Evolutionary conservation across 2,329 filamentous ascomycete genomes (phyloP), one percentile per base, ranked within the genome.

Genomic region (Fusarium concolor): DNA sequence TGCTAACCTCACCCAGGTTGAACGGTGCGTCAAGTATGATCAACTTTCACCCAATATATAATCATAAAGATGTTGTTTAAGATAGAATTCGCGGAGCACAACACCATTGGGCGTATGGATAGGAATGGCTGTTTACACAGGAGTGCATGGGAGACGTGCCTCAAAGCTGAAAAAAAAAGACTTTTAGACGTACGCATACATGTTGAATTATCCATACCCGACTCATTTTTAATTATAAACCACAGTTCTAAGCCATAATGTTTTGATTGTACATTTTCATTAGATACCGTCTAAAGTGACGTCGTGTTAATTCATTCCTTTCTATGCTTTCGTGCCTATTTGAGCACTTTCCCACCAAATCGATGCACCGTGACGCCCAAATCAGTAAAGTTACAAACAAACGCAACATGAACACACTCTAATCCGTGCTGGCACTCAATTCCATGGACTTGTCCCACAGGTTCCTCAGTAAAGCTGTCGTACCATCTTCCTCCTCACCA

Each of bases 11-110:
- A 6, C 11, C 35, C 57, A 92, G 90, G 92, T 95, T 33, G 94
- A 97, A 79, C 86, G 88, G 75, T 97, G 93, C 77, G 94, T 97
- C 74, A 96, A 94, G 77, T 97, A 95, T 71, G 94, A 97, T 79
- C 86, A 93, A 67, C 82, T 97, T 63, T 93, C 93, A 47, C 94
- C 94, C 4, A 97, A 97, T 82, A 89, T 97, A 68, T 97, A 81
- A 76, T 67, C 49, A 47, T 49, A n/a, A 62, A 62, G 35, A 46
- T 47, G 47, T 41, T 68, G 28, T 51, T 44, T 57, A 41, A 47
- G 62, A 22, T 42, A 42, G 43, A 22, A 47, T 41, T 35, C 22
- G 15, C 26, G 22, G 56, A 44, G 29, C n/a, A 56, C 26, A 59
- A 49, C 63, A 64, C 64, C 28, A 26, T n/a, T 10, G n/a, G 67